A percentile compares a stretch with the other conserved stretches of the same genome.
phyloP scores from a whole-genome alignment of 768 basidiomycete species.

The Rhizopogon salebrosus region DNA sequence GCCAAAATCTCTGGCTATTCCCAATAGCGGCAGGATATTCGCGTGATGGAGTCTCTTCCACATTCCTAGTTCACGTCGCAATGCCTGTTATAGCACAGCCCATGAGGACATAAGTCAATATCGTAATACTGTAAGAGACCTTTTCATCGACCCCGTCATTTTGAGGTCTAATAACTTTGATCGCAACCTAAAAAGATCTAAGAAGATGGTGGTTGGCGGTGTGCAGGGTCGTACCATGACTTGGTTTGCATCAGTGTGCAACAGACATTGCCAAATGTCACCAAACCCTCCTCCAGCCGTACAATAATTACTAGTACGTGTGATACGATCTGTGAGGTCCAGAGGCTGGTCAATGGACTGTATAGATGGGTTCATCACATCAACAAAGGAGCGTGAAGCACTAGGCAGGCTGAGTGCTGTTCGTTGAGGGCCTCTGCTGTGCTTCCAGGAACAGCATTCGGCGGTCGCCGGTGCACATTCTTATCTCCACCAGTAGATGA shows the following conservation, averaged over 20 bases:
- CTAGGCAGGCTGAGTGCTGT: too few species aligned
- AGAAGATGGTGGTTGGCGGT: background rate
- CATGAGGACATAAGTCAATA: background rate
- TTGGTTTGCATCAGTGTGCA: background rate
- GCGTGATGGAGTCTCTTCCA: constrained; percentile 14
- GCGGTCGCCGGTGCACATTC: too few species aligned
- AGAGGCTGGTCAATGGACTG: background rate
- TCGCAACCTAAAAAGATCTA: background rate
- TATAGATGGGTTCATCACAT: background rate
- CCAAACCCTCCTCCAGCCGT: background rate
- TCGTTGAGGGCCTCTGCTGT: too few species aligned
- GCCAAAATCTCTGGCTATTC: constrained; percentile 25
- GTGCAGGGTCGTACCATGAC: background rate
- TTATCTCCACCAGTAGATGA: too few species aligned
- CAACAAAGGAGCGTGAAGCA: too few species aligned
- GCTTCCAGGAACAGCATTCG: too few species aligned
- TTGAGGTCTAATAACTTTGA: background rate
- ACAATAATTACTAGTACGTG: background rate
- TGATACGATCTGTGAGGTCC: constrained; percentile 1
- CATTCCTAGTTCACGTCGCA: constrained; percentile 24
- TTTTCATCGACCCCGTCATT: background rate
- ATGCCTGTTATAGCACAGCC: constrained; percentile 2
- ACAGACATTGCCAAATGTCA: background rate
- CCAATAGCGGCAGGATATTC: constrained; percentile 29
- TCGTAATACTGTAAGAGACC: background rate